phyloP scores from a whole-genome alignment of 2,329 filamentous ascomycete species.

The Alternaria postmessia region DNA sequence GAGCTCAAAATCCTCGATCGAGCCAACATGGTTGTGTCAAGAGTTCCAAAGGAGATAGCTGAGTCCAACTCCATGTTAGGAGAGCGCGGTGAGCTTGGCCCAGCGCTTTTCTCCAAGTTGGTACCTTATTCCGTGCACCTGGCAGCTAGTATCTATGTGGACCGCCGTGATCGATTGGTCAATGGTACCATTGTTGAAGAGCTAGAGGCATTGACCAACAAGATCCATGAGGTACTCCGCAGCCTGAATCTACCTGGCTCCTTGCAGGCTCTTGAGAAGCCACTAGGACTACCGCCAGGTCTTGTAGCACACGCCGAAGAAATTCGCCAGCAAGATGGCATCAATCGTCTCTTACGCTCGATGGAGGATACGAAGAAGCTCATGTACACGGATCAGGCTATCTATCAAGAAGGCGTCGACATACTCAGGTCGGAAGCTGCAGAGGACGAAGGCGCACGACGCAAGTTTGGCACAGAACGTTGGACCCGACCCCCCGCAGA shows the following conservation, averaged over 20 bases:
- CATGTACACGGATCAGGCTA: constrained; percentile 77
- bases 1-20: constrained; percentile 86
- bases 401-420: constrained; percentile 84
- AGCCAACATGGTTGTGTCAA: constrained; percentile 84
- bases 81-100: constrained; percentile 80
- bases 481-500: constrained; percentile 78
- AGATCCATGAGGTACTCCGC: constrained; percentile 78
- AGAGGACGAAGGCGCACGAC: constrained; percentile 79
- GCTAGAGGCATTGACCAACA: constrained; percentile 80
- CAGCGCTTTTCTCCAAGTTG: constrained; percentile 85
- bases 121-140: constrained; percentile 96
- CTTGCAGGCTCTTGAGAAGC: constrained; percentile 92
- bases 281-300: constrained; percentile 84
- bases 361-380: constrained; percentile 91
- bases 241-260: constrained; percentile 90
- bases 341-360: constrained; percentile 77
- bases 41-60: constrained; percentile 81
- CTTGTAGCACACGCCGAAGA: constrained; percentile 92
- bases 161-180: constrained; percentile 87
- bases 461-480: constrained; percentile 84
- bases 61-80: constrained; percentile 83
- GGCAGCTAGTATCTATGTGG: constrained; percentile 93
- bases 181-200: constrained; percentile 87
- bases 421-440: constrained; percentile 80
- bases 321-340: constrained; percentile 86